phyloP scores from a whole-genome alignment of 1,284 basidiomycete species.

The Mrakiaceae sp. region DNA sequence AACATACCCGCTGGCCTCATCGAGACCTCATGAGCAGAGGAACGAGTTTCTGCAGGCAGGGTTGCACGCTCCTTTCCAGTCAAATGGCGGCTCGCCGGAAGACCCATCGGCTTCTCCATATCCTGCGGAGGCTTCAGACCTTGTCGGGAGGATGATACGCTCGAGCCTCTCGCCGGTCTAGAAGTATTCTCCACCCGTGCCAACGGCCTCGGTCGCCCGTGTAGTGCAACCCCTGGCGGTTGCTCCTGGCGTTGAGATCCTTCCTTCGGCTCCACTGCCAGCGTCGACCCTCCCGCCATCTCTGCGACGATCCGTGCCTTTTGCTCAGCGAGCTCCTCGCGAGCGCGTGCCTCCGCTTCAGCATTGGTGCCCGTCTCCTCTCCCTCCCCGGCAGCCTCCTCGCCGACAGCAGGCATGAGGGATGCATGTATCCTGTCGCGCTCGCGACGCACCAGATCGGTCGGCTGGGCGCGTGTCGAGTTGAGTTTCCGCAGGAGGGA shows the following conservation, averaged over 20 bases:
- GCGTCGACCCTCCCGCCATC: slow-evolving; percentile 45
- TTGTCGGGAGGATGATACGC: no score
- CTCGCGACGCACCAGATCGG: slow-evolving; percentile 31
- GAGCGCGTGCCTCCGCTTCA: slow-evolving; percentile 18
- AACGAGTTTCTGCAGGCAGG: no score
- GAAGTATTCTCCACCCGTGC: no score
- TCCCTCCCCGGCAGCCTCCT: slow-evolving; percentile 33
- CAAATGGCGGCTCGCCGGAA: not conserved
- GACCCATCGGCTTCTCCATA: not conserved
- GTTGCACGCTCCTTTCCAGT: no score
- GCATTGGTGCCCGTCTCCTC: slow-evolving; percentile 31
- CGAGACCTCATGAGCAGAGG: no score
- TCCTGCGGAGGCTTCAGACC: no score
- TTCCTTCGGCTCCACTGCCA: not conserved
- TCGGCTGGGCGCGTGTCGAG: slow-evolving; percentile 29
- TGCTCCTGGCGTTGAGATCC: not conserved
- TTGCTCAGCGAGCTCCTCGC: slow-evolving; percentile 53
- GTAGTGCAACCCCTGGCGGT: not conserved
- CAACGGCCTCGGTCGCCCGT: no score
- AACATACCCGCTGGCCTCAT: slow-evolving; percentile 21
- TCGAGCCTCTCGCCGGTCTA: no score
- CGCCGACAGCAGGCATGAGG: slow-evolving; percentile 33
- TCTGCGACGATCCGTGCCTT: slow-evolving; percentile 81
- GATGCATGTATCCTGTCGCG: no score
- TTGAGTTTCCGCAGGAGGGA: slow-evolving; percentile 46